These are phyloP conservation scores for Mycena sp. DNA, from an alignment of 1,284 basidiomycete species.

Conservation along the genomic window DNA sequence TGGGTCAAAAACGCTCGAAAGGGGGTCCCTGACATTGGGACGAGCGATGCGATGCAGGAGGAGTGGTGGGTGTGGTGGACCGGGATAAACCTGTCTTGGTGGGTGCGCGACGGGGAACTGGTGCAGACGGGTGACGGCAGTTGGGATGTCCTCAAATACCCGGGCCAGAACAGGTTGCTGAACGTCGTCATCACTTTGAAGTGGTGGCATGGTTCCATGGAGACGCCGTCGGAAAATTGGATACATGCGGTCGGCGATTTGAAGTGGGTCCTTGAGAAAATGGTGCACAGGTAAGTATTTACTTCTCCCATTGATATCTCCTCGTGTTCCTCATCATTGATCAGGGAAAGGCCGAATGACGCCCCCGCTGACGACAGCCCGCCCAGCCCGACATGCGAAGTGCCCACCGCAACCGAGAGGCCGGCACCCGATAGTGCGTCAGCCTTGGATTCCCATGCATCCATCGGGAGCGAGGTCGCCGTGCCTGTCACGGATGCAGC, in stretches of 20 bases:
- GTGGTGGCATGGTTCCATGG: constrained; percentile 5
- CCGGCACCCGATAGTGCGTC: too few relatives aligned
- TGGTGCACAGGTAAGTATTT: background rate
- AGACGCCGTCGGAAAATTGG: background rate
- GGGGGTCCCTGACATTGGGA: background rate
- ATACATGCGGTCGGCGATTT: background rate
- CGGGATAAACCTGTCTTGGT: background rate
- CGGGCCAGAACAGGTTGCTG: constrained; percentile 12
- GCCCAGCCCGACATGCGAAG: too few relatives aligned
- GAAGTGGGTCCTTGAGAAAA: constrained; percentile 5
- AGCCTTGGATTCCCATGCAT: too few relatives aligned
- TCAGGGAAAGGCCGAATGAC: too few relatives aligned
- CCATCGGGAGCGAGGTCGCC: too few relatives aligned
- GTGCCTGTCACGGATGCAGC: too few relatives aligned
- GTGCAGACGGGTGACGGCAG: background rate
- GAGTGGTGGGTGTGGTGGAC: constrained; percentile 17
- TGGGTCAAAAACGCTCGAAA: background rate
- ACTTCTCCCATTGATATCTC: too few relatives aligned
- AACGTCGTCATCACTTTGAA: background rate
- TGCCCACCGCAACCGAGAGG: too few relatives aligned
- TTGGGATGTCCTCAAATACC: constrained; percentile 11
- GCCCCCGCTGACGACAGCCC: too few relatives aligned
- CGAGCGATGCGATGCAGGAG: background rate
- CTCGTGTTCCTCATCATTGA: too few relatives aligned
- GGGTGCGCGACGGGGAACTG: constrained; percentile 10